A percentile compares a stretch with the other conserved stretches of the same genome.
phyloP scores from a whole-genome alignment of 2,329 filamentous ascomycete species.

The Sporothrix inflata region DNA sequence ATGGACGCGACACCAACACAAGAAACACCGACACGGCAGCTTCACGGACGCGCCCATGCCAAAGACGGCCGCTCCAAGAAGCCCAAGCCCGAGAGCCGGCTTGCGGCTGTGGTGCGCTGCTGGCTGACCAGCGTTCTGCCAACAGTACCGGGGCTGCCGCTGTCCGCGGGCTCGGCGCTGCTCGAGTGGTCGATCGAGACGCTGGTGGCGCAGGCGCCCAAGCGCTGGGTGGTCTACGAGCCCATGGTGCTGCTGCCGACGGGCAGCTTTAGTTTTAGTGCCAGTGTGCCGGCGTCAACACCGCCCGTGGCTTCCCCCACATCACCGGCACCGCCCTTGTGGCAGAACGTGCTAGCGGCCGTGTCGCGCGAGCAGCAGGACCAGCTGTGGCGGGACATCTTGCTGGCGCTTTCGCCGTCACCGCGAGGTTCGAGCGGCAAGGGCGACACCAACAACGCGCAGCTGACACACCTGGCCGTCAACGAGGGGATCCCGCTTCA shows the following conservation, averaged over 20 bases:
- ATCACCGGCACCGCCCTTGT: constrained; percentile 36
- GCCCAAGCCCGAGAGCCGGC: constrained; percentile 43
- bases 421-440: not conserved
- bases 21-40: not conserved
- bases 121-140: constrained; percentile 39
- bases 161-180: not conserved
- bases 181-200: not conserved
- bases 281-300: constrained; percentile 17
- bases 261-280: constrained; percentile 55
- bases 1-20: not conserved
- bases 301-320: constrained; percentile 15
- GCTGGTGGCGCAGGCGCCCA: constrained; percentile 52
- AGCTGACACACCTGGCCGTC: constrained; percentile 60
- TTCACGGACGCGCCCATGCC: constrained; percentile 38
- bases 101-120: constrained; percentile 42
- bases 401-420: constrained; percentile 48
- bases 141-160: constrained; percentile 26
- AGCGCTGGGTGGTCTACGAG: constrained; percentile 63
- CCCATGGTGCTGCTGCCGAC: constrained; percentile 64
- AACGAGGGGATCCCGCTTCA: constrained; percentile 64
- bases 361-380: constrained; percentile 36
- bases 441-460: constrained; percentile 43
- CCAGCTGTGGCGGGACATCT: constrained; percentile 54
- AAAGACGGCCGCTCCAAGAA: constrained; percentile 28
- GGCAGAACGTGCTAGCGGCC: constrained; percentile 45